phyloP scores from a whole-genome alignment of 1,139 yeast genomes.

The Geotrichum reessii region DNA sequence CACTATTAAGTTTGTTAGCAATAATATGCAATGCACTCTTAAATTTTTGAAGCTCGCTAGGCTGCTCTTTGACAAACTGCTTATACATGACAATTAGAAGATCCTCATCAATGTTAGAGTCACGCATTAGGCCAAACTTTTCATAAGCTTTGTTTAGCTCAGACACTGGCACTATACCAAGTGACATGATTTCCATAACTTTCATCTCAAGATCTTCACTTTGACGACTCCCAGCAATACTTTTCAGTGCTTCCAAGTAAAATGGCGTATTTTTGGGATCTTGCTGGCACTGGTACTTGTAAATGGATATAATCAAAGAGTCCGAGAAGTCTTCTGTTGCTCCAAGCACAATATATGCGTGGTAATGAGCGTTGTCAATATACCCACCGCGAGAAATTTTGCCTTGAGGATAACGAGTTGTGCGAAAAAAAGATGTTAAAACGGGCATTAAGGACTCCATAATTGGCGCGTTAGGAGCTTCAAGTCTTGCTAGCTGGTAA shows the following conservation, averaged over 20 bases:
- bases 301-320: constrained; percentile 55
- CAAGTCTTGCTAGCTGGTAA: constrained; percentile 1
- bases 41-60: constrained; percentile 16
- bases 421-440: neutral
- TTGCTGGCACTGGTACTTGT: constrained; percentile 47
- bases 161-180: constrained; percentile 57
- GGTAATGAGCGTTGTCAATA: constrained; percentile 4
- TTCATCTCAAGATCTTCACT: constrained; percentile 48
- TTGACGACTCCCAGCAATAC: constrained; percentile 43
- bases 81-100: neutral
- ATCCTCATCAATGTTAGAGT: constrained; percentile 17
- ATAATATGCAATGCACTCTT: constrained; percentile 26
- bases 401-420: neutral
- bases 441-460: neutral
- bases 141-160: constrained; percentile 55
- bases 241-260: constrained; percentile 63
- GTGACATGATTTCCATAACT: constrained; percentile 47
- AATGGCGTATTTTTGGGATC: constrained; percentile 53
- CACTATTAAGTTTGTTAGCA: constrained; percentile 36
- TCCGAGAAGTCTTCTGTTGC: constrained; percentile 56
- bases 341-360: constrained; percentile 41
- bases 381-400: constrained; percentile 1
- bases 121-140: constrained; percentile 43
- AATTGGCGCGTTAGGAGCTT: neutral
- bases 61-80: neutral